Conservation (phyloP, 2,329 filamentous ascomycete species). For the Trichoderma sp. region DNA sequence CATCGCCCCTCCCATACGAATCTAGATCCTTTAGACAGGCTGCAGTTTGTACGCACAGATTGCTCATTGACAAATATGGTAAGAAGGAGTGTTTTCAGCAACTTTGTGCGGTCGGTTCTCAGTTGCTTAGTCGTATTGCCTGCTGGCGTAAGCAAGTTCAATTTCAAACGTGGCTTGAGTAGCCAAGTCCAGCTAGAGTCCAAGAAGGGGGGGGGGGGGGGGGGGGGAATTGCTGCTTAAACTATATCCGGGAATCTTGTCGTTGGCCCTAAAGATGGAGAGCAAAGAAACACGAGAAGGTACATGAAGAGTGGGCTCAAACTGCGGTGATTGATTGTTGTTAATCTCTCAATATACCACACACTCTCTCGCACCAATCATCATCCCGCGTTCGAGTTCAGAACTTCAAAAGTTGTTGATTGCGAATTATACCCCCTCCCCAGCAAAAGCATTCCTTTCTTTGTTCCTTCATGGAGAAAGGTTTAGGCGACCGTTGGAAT, state of each 20-base stretch:
- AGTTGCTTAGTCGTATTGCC: conserved; percentile 1
- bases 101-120: background rate
- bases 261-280: background rate
- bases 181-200: background rate
- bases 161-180: background rate
- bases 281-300: background rate
- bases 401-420: no score
- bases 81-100: background rate
- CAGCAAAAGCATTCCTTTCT: background rate
- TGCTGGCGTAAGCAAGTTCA: conserved; percentile 11
- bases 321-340: background rate
- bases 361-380: background rate
- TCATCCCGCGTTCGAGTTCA: background rate
- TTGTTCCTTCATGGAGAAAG: background rate
- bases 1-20: background rate
- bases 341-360: background rate
- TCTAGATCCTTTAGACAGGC: conserved; percentile 4
- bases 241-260: background rate
- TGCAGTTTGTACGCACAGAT: background rate
- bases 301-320: background rate
- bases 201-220: no score
- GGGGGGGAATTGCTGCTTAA: background rate
- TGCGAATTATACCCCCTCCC: background rate
- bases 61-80: background rate
- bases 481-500: background rate